These are phyloP conservation scores for Auricularia sp. DNA, from an alignment of 768 basidiomycete genomes.

Conservation along the genomic window DNA sequence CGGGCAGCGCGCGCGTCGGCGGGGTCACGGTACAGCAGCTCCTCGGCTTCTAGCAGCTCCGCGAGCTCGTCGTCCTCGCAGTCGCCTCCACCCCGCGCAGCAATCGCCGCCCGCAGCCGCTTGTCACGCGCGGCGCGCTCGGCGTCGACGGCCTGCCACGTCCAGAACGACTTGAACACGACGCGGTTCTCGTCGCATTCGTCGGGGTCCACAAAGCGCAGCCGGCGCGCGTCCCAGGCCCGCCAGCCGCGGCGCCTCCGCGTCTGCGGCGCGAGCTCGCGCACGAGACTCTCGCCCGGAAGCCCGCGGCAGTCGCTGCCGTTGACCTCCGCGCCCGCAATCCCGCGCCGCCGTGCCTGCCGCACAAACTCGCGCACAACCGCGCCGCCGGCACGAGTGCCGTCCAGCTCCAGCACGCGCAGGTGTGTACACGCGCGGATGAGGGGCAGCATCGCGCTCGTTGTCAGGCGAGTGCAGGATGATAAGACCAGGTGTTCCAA, in stretches of 20 bases:
- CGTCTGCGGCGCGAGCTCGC: slow-evolving; percentile 44
- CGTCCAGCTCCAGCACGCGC: slow-evolving; percentile 65
- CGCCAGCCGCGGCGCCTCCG: slow-evolving; percentile 69
- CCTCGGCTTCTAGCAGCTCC: not conserved
- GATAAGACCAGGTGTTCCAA: slow-evolving; percentile 68
- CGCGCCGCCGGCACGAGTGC: slow-evolving; percentile 54
- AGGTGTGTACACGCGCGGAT: slow-evolving; percentile 54
- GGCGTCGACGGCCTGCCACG: slow-evolving; percentile 78
- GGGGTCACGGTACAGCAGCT: not conserved
- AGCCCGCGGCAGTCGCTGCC: slow-evolving; percentile 71
- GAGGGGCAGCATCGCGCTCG: slow-evolving; percentile 52
- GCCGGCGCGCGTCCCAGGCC: slow-evolving; percentile 57
- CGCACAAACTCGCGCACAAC: slow-evolving; percentile 62
- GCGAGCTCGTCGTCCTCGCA: not conserved
- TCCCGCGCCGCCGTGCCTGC: slow-evolving; percentile 36
- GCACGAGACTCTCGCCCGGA: slow-evolving; percentile 42
- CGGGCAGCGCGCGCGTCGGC: not conserved
- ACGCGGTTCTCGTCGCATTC: slow-evolving; percentile 69
- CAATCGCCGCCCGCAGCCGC: slow-evolving; percentile 36
- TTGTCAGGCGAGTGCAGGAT: slow-evolving; percentile 50
- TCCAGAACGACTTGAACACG: slow-evolving; percentile 75
- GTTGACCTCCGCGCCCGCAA: slow-evolving; percentile 44
- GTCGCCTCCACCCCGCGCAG: not conserved
- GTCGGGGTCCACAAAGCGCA: slow-evolving; percentile 64
- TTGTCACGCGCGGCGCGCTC: slow-evolving; percentile 59